phyloP scores from a whole-genome alignment of 2,329 filamentous ascomycete genomes.

The Cladosporium phlei region DNA sequence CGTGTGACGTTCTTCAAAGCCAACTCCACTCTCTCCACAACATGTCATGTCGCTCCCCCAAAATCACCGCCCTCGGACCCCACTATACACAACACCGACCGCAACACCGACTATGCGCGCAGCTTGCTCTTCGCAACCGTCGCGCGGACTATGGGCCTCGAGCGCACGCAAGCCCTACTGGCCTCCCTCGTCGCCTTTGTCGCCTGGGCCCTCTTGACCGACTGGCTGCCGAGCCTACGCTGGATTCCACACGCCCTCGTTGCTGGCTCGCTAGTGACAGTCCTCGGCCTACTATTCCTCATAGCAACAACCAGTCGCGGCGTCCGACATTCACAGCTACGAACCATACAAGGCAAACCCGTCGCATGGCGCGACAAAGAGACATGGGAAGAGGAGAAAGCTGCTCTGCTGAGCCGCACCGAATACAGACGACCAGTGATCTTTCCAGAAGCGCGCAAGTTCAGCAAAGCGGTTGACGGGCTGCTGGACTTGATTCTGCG shows the following conservation, averaged over 20 bases:
- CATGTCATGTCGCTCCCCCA: no score
- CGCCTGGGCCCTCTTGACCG: conserved; percentile 80
- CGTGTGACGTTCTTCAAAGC: no score
- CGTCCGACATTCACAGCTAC: no score
- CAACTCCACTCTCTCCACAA: no score
- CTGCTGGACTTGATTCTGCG: conserved; percentile 71
- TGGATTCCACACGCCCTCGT: conserved; percentile 82
- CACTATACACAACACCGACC: no score
- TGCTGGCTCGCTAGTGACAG: conserved; percentile 56
- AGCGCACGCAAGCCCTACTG: conserved; percentile 66
- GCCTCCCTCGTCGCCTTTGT: conserved; percentile 68
- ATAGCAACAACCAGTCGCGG: conserved; percentile 59
- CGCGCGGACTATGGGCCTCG: conserved; percentile 55
- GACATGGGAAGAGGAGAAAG: conserved; percentile 67
- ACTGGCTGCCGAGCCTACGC: conserved; percentile 76
- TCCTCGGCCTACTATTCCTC: conserved; percentile 54
- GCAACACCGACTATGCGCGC: conserved; percentile 13
- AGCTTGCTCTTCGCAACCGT: conserved; percentile 9
- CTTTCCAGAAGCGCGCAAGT: conserved; percentile 67
- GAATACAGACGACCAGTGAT: conserved; percentile 65
- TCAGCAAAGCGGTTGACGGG: conserved; percentile 75
- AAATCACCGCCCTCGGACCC: no score
- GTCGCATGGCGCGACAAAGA: conserved; percentile 22
- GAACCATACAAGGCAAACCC: background rate
- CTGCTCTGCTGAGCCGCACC: conserved; percentile 60